Conservation (phyloP, 371 early-diverging fungal species). For the Zopfochytrium polystomum region DNA sequence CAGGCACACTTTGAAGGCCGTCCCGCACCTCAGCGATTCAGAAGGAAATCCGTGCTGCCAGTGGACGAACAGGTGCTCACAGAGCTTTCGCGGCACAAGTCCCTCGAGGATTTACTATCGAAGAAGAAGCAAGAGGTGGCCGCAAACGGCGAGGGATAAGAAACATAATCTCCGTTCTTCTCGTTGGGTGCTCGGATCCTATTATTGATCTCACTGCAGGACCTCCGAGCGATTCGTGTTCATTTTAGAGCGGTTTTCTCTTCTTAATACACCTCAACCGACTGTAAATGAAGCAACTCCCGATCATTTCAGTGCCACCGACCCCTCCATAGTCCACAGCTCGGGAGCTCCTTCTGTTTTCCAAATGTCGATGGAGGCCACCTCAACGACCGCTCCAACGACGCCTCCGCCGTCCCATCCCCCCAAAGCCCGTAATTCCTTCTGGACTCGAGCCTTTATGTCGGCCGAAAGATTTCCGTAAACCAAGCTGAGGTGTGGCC, state of each 20-base stretch:
- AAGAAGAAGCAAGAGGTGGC: too few species aligned
- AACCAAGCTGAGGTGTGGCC: conserved; percentile 35
- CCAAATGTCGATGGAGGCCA: conserved; percentile 17
- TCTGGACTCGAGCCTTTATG: conserved; percentile 1
- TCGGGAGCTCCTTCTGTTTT: conserved; percentile 14
- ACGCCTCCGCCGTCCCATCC: conserved; percentile 3
- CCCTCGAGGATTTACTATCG: conserved; percentile 75
- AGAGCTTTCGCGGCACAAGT: conserved; percentile 79
- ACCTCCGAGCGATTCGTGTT: too few species aligned
- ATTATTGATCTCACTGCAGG: too few species aligned
- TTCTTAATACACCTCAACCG: too few species aligned
- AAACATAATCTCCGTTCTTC: too few species aligned
- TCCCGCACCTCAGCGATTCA: conserved; percentile 69
- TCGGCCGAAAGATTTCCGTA: conserved; percentile 25
- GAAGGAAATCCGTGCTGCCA: conserved; percentile 89
- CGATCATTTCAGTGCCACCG: conserved; percentile 3
- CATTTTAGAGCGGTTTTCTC: too few species aligned
- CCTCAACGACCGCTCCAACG: conserved; percentile 7
- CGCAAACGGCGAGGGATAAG: too few species aligned
- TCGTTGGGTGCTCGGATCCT: too few species aligned
- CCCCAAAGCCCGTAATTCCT: conserved; percentile 30
- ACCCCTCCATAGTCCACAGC: conserved; percentile 15
- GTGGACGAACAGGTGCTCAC: conserved; percentile 80
- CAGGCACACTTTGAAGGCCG: conserved; percentile 58
- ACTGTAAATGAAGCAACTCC: background rate